Conservation (phyloP, 805 yeast species). For the Sugiyamaella smithiae region DNA sequence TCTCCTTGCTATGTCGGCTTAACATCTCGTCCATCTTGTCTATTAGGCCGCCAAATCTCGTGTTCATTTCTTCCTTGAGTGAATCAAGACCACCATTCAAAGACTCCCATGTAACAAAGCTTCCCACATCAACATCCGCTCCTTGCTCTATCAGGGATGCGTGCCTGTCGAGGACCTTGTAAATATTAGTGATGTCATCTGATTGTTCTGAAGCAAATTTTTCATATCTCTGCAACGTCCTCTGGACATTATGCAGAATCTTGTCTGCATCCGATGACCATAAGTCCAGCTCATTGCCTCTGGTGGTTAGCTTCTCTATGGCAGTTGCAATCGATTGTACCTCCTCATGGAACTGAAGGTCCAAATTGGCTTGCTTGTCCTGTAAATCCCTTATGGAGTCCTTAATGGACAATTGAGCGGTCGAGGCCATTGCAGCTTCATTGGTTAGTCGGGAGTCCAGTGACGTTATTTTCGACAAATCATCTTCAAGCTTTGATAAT, state of each 20-base stretch:
- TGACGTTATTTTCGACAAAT: not conserved
- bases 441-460: not conserved
- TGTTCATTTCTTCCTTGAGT: not conserved
- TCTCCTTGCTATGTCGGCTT: not conserved
- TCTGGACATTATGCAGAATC: not conserved
- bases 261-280: slow-evolving; percentile 12
- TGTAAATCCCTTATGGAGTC: slow-evolving; percentile 5
- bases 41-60: not conserved
- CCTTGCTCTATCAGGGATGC: not conserved
- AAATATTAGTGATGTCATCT: slow-evolving; percentile 10
- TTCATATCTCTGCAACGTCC: not conserved
- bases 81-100: not conserved
- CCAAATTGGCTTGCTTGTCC: not conserved
- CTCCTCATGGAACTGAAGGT: slow-evolving; percentile 4
- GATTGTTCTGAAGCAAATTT: slow-evolving; percentile 6
- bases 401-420: slow-evolving; percentile 9
- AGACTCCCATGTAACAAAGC: not conserved
- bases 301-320: slow-evolving; percentile 1
- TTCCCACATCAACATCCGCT: not conserved
- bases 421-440: not conserved
- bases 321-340: slow-evolving; percentile 3
- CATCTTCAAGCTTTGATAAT: not conserved
- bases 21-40: not conserved
- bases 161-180: slow-evolving; percentile 4
- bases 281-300: not conserved